Evolutionary conservation across 305 asterid species (phyloP), one percentile per base, ranked within the genome.

Genomic region (Fraxinus nigra): DNA sequence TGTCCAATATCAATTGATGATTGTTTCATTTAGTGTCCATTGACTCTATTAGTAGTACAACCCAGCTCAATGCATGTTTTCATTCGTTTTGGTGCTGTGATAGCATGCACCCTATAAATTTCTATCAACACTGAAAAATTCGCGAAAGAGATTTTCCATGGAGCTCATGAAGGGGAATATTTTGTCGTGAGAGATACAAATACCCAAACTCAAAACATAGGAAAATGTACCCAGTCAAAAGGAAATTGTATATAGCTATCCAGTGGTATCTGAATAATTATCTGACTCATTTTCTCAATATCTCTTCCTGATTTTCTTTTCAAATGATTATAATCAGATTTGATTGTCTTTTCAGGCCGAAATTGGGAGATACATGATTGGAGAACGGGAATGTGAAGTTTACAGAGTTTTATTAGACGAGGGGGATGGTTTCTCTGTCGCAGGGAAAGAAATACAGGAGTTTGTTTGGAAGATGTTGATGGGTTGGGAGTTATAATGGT

Each of bases 401-500:
- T 95, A 95, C 85, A 84, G 97, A 80, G 92, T 92, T 75, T 82
- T 95, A 86, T 91, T 93, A 1, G 97, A 92, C 9, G 99, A 95
- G 87, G 92, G 93, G 48, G 95, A 92, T 61, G 88, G 92, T 30
- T 84, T 84, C 37, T 85, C 91, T 76, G 87, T 87, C 74, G 82
- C 93, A 1, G 92, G 87, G 88, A 87, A 89, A 80, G 89, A 86
- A 87, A 92, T 95, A 6, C 92, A 92, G 86, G 92, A 91, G 83
- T 89, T 95, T 0, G 97, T 95, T 56, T 92, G 97, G 98, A 93
- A 89, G 87, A 92, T 90, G 98, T 81, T 95, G 78, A 92, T 95
- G 98, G 91, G 93, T 75, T 93, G 98, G 98, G 89, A 90, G 75
- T 91, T 79, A 89, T 7, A 63, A 56, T 70, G 35, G 38, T 43